phyloP scores from a whole-genome alignment of 495 filamentous ascomycete species.

The Penicillium robsamsonii region DNA sequence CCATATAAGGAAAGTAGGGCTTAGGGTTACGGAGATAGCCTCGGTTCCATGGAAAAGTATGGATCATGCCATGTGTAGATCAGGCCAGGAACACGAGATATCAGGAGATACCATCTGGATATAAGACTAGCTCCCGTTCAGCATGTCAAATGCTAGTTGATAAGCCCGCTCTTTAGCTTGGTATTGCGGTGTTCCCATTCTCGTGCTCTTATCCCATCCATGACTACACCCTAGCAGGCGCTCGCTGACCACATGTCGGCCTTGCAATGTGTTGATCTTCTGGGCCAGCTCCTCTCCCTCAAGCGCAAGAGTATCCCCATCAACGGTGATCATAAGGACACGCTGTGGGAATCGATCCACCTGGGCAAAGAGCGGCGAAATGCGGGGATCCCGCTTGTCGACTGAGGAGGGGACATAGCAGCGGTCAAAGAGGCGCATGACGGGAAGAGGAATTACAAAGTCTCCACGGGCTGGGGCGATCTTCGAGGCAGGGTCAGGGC shows the following conservation, averaged over 20 bases:
- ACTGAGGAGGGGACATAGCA: constrained; percentile 33
- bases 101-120: not conserved
- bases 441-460: constrained; percentile 23
- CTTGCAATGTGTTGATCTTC: constrained; percentile 28
- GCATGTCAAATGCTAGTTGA: constrained; percentile 33
- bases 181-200: constrained; percentile 22
- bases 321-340: constrained; percentile 44
- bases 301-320: constrained; percentile 37
- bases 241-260: constrained; percentile 36
- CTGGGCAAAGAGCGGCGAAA: constrained; percentile 44
- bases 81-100: constrained; percentile 17
- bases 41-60: constrained; percentile 3
- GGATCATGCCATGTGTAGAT: constrained; percentile 11
- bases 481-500: constrained; percentile 21
- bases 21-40: constrained; percentile 22
- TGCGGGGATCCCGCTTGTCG: constrained; percentile 43
- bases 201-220: constrained; percentile 38
- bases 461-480: constrained; percentile 25
- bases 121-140: constrained; percentile 16
- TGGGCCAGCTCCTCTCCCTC: constrained; percentile 44
- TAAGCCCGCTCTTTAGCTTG: constrained; percentile 40
- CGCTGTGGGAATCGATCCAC: constrained; percentile 38
- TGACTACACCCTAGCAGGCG: constrained; percentile 45
- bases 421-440: constrained; percentile 31
- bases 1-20: constrained; percentile 17